Percentiles rank a stretch among this genome's conserved stretches.
These are phyloP conservation scores for Vachellia collinsii DNA, from an alignment of 306 rosid genomes.

Conservation along the genomic window DNA sequence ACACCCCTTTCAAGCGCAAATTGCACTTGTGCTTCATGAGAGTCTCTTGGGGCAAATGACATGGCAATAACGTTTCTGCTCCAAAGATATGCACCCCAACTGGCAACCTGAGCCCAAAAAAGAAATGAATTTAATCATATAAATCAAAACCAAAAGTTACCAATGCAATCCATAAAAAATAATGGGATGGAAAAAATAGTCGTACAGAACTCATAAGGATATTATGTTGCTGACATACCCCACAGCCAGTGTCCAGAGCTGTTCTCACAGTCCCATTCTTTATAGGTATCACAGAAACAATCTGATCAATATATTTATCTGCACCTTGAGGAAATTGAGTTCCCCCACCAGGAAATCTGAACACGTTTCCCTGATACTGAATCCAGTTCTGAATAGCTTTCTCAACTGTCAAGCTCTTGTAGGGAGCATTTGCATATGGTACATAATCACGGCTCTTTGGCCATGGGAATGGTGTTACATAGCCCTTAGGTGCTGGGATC, in stretches of 20 bases:
- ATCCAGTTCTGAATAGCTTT: constrained; percentile 99
- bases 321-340: constrained; percentile 99
- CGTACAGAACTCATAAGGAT: constrained; percentile 19
- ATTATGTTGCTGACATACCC: constrained; percentile 64
- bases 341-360: constrained; percentile 94
- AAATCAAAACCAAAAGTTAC: constrained; percentile 29
- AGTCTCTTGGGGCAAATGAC: constrained; percentile 98
- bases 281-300: constrained; percentile 95
- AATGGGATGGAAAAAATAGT: constrained; percentile 2
- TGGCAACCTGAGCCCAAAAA: constrained; percentile 72
- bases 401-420: constrained; percentile 97
- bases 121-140: constrained; percentile 27
- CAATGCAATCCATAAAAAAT: neutral
- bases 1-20: constrained; percentile 98
- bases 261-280: constrained; percentile 86
- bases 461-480: constrained; percentile 97
- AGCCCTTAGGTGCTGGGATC: constrained; percentile 93
- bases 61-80: constrained; percentile 86
- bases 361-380: constrained; percentile 93
- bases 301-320: constrained; percentile 87
- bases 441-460: constrained; percentile 98
- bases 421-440: constrained; percentile 94
- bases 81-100: constrained; percentile 98
- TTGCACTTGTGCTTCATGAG: constrained; percentile 97
- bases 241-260: constrained; percentile 98